Conservation (phyloP, 2,329 filamentous ascomycete genomes). For the Magnaporthales sp. region DNA sequence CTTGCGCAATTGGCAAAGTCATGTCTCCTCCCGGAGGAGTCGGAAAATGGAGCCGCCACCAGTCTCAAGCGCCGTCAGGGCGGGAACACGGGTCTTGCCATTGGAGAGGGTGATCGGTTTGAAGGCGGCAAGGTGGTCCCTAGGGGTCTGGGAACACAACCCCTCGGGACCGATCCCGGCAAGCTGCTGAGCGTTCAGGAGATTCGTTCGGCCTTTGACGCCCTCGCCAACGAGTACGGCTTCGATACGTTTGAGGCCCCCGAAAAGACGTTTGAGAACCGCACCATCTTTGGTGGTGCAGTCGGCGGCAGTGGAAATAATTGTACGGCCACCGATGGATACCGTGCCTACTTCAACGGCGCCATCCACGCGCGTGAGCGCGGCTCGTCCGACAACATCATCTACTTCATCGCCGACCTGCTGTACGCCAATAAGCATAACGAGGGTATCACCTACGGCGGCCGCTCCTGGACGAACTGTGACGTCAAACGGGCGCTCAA, state of each 20-base stretch:
- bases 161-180: constrained; percentile 24
- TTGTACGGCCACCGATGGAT: constrained; percentile 14
- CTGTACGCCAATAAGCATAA: constrained; percentile 40
- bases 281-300: constrained; percentile 25
- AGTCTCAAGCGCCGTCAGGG: constrained; percentile 9
- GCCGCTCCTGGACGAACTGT: constrained; percentile 38
- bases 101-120: constrained; percentile 34
- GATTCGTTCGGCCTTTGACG: constrained; percentile 32
- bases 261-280: constrained; percentile 32
- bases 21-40: constrained; percentile 31
- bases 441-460: constrained; percentile 42
- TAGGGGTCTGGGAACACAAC: constrained; percentile 27
- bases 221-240: constrained; percentile 29
- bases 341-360: constrained; percentile 42
- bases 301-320: constrained; percentile 26
- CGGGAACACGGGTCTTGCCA: constrained; percentile 19
- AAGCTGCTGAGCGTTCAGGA: constrained; percentile 37
- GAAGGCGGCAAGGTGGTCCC: constrained; percentile 27
- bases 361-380: constrained; percentile 50
- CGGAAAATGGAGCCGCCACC: constrained; percentile 3
- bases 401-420: constrained; percentile 50
- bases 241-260: constrained; percentile 32
- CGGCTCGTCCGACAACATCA: constrained; percentile 43
- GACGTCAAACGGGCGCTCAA: constrained; percentile 42
- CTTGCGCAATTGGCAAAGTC: constrained; percentile 4